Conservation (phyloP, 116 monocot species). For the Posidonia oceanica region DNA sequence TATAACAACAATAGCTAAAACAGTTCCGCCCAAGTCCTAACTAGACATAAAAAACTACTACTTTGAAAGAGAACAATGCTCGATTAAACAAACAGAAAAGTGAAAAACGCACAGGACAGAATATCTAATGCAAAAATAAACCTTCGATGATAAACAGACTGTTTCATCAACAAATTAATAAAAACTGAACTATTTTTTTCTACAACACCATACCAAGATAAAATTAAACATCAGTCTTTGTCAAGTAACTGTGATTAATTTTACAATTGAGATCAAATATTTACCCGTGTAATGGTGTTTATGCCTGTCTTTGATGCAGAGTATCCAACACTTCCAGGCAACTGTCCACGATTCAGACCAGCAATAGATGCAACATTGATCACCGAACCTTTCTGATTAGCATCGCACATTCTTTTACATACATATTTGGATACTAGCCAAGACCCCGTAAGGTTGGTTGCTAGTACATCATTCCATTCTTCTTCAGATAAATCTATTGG, state of each 20-base stretch:
- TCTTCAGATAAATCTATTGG: conserved; percentile 19
- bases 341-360: conserved; percentile 13
- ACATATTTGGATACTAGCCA: conserved; percentile 30
- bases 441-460: conserved; percentile 24
- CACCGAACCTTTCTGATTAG: conserved; percentile 23
- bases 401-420: conserved; percentile 18
- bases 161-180: background rate
- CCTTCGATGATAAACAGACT: background rate
- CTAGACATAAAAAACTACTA: no score
- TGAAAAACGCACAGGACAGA: no score
- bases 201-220: background rate
- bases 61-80: no score
- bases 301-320: conserved; percentile 18
- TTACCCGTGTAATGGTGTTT: conserved; percentile 11
- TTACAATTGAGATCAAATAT: no score
- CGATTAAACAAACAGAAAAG: no score
- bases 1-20: no score
- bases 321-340: conserved; percentile 21
- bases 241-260: background rate
- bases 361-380: conserved; percentile 27
- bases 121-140: no score
- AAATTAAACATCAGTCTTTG: background rate
- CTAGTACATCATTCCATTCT: conserved; percentile 21
- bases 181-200: background rate
- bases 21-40: no score